Conservation (phyloP, 495 filamentous ascomycete species). For the Penicillium daleae region DNA sequence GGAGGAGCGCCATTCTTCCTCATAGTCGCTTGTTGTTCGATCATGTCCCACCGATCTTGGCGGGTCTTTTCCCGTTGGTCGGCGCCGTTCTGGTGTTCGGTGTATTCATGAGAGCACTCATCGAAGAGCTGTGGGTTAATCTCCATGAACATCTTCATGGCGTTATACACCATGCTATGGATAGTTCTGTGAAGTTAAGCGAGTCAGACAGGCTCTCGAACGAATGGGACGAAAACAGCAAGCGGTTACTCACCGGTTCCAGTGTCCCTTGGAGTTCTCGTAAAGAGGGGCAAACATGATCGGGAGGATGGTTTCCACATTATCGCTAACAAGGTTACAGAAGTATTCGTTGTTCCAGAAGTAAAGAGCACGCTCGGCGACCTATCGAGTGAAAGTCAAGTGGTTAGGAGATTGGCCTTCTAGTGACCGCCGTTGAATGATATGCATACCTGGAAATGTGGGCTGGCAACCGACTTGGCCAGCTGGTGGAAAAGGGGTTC, state of each 20-base stretch:
- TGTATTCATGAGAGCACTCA: constrained; percentile 97
- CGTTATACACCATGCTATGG: constrained; percentile 99
- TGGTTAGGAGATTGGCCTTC: not conserved
- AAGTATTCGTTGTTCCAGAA: constrained; percentile 99
- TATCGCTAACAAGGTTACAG: constrained; percentile 98
- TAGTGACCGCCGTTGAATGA: not conserved
- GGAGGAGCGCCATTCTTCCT: constrained; percentile 57
- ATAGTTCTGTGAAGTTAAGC: constrained; percentile 76
- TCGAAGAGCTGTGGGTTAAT: constrained; percentile 99
- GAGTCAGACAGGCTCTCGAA: constrained; percentile 5
- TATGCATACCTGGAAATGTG: constrained; percentile 84
- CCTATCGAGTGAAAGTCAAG: constrained; percentile 45
- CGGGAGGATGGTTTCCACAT: constrained; percentile 95
- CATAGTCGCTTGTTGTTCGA: constrained; percentile 77
- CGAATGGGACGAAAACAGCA: not conserved
- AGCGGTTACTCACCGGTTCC: constrained; percentile 79
- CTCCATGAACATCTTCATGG: constrained; percentile 99
- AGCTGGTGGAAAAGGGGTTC: constrained; percentile 96
- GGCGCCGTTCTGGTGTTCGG: constrained; percentile 91
- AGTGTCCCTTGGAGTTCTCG: constrained; percentile 99
- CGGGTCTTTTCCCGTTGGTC: constrained; percentile 75
- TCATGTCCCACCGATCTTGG: constrained; percentile 82
- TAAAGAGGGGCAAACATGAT: constrained; percentile 99
- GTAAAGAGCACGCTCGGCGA: constrained; percentile 95
- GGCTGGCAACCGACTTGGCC: constrained; percentile 96